phyloP scores from a whole-genome alignment of 768 basidiomycete species.

The Russula lepida region DNA sequence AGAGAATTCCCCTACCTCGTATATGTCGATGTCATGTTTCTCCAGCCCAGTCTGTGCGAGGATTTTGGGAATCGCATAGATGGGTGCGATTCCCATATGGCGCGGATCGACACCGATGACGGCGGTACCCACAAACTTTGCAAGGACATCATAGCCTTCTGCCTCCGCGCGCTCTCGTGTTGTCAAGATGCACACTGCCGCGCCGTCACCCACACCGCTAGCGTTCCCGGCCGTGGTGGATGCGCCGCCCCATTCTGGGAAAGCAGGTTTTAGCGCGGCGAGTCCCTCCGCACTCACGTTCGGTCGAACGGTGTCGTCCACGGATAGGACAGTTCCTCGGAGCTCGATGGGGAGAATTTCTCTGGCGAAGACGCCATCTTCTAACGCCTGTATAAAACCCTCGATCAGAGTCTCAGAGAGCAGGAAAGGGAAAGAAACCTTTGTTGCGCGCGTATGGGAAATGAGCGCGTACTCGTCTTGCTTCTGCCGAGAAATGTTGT shows the following conservation, averaged over 20 bases:
- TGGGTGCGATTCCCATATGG: slow-evolving; percentile 72
- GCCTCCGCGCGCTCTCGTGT: slow-evolving; percentile 69
- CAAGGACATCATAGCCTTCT: slow-evolving; percentile 72
- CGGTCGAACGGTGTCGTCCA: slow-evolving; percentile 82
- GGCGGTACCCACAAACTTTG: slow-evolving; percentile 71
- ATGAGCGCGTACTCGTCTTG: slow-evolving; percentile 89
- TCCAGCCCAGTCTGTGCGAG: slow-evolving; percentile 51
- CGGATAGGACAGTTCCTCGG: slow-evolving; percentile 53
- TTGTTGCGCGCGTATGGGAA: slow-evolving; percentile 73
- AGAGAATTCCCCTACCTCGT: slow-evolving; percentile 43
- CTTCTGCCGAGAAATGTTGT: slow-evolving; percentile 64
- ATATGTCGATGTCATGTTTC: slow-evolving; percentile 69
- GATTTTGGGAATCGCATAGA: slow-evolving; percentile 63
- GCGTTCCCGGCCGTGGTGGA: slow-evolving; percentile 80
- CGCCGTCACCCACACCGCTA: slow-evolving; percentile 88
- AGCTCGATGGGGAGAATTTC: slow-evolving; percentile 88
- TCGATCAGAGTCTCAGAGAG: background rate
- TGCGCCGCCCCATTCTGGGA: slow-evolving; percentile 66
- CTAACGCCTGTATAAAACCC: slow-evolving; percentile 42
- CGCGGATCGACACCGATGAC: slow-evolving; percentile 76
- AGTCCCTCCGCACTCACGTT: slow-evolving; percentile 77
- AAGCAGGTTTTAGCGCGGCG: slow-evolving; percentile 74
- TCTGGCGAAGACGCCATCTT: slow-evolving; percentile 64
- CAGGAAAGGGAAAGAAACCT: slow-evolving; percentile 31
- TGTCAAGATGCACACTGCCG: slow-evolving; percentile 74